Evolutionary conservation across 192 early-diverging fungal species (phyloP).

Genomic region (Lobosporangium transversale): DNA sequence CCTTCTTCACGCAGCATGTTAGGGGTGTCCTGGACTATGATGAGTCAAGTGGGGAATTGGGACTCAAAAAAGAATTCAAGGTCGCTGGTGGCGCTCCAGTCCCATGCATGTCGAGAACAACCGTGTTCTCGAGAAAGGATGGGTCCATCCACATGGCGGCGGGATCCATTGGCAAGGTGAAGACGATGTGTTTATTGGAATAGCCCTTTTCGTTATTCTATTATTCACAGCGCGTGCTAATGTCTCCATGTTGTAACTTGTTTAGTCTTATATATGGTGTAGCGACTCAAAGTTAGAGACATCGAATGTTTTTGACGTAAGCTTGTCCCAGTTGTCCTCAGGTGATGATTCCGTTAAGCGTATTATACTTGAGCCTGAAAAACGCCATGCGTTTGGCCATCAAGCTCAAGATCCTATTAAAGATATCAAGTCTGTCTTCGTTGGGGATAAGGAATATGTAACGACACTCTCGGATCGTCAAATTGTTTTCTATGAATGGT

Average conservation of each 20-base stretch:
- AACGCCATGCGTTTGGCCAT: background rate
- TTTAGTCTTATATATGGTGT: background rate
- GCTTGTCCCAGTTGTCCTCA: background rate
- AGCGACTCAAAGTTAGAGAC: background rate
- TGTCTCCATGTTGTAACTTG: too few species aligned
- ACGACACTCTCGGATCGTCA: constrained; percentile 17
- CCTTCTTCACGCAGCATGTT: constrained; percentile 17
- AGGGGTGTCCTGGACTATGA: constrained; percentile 16
- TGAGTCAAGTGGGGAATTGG: background rate
- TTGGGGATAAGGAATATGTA: constrained; percentile 25
- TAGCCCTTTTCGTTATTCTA: background rate
- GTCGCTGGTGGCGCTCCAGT: constrained; percentile 23
- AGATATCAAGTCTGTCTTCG: constrained; percentile 27
- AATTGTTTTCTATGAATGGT: constrained; percentile 20
- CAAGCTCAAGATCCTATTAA: constrained; percentile 7
- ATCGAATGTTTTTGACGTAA: background rate
- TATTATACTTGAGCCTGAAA: background rate
- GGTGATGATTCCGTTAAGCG: constrained; percentile 4
- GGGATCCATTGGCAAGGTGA: constrained; percentile 25
- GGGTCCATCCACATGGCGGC: constrained; percentile 33
- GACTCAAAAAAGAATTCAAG: constrained; percentile 22
- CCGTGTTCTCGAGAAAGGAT: constrained; percentile 19
- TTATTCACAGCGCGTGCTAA: background rate
- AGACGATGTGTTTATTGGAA: background rate
- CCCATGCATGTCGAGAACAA: constrained; percentile 16